A percentile compares a stretch with the other conserved stretches of the same genome.
These are phyloP conservation scores for Pseudocercospora macadamiae DNA, from an alignment of 2,329 filamentous ascomycete species.

Conservation along the genomic window DNA sequence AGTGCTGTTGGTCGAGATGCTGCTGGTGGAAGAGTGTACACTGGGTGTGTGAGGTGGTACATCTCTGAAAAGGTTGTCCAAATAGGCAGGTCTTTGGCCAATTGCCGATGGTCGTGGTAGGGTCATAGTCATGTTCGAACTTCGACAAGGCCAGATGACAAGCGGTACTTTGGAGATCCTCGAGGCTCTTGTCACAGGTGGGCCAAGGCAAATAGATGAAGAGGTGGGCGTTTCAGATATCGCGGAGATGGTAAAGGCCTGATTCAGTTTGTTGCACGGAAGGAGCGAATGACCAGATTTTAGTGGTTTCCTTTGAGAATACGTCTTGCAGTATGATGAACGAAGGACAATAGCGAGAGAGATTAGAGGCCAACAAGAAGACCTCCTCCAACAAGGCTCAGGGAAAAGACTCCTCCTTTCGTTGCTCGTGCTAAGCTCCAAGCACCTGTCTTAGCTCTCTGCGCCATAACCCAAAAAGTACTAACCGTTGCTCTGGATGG, in stretches of 20 bases:
- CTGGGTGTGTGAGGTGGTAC: slow-evolving; percentile 24
- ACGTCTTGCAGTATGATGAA: background rate
- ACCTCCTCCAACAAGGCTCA: background rate
- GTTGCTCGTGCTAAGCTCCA: slow-evolving; percentile 24
- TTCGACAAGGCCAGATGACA: slow-evolving; percentile 1
- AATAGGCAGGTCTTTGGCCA: slow-evolving; percentile 34
- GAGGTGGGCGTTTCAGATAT: slow-evolving; percentile 10
- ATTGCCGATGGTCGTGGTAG: slow-evolving; percentile 28
- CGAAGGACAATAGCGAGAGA: background rate
- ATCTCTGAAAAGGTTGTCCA: slow-evolving; percentile 37
- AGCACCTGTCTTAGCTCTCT: slow-evolving; percentile 25
- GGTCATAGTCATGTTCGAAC: slow-evolving; percentile 30
- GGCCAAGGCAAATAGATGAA: background rate
- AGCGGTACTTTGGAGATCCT: background rate
- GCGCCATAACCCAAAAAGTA: slow-evolving; percentile 26
- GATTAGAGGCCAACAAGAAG: slow-evolving; percentile 10
- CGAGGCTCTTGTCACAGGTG: background rate
- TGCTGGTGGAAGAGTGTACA: slow-evolving; percentile 35
- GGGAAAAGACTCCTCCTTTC: slow-evolving; percentile 19
- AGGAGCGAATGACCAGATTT: background rate
- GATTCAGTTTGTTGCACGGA: slow-evolving; percentile 16
- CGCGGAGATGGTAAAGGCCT: slow-evolving; percentile 6
- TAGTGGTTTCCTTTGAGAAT: background rate
- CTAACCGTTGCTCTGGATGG: slow-evolving; percentile 14
- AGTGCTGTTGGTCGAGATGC: slow-evolving; percentile 30